Evolutionary conservation across 768 basidiomycete species (phyloP), one percentile per base, ranked within the genome.

Genomic region (Lepiota brunneoincarnata): DNA sequence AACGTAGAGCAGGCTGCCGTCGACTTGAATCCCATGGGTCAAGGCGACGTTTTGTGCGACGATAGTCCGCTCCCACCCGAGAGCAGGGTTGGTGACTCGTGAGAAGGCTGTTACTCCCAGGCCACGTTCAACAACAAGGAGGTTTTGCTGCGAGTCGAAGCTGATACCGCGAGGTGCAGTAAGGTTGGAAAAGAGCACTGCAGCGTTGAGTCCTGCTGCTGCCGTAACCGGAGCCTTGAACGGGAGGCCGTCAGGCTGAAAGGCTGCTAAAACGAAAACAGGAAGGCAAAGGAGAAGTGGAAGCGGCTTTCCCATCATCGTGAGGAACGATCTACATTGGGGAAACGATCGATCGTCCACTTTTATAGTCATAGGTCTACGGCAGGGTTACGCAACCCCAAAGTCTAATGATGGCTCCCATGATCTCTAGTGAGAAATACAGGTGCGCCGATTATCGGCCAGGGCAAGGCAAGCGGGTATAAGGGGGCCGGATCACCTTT

Each of bases 111-210:
- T 72, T n/a, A 77, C 64, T 10, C 76, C 76, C 21, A 72, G 60
- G 1, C 75, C 74, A 20, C 72, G 68, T 52, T 77, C 76, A 26
- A 77, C 69, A 9, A 76, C 75, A 14, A 77, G 69, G 20, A 77
- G 58, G 55, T 76, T 76, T 26, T 68, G 59, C 24, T 59, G 39
- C 2, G 59, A 55, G 52, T 79, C 77, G 42, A 77, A 69, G 4
- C 70, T 60, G 28, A 77, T 73, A 10, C 75, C 75, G 17, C 75
- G 69, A 15, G 77, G 77, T 9, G 62, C 59, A 2, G 76, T 72
- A 12, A 77, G 64, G 49, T 74, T 73, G 7, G 73, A 74, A 55
- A 74, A 76, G 20, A 75, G 43, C 6, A 75, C 70, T 6, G 56
- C 58, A 10, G 75, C 71, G 10, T 58, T 47, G 50, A 74, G 69